Conservation (phyloP, 208 protist species). For the Phytomonas sp. region DNA sequence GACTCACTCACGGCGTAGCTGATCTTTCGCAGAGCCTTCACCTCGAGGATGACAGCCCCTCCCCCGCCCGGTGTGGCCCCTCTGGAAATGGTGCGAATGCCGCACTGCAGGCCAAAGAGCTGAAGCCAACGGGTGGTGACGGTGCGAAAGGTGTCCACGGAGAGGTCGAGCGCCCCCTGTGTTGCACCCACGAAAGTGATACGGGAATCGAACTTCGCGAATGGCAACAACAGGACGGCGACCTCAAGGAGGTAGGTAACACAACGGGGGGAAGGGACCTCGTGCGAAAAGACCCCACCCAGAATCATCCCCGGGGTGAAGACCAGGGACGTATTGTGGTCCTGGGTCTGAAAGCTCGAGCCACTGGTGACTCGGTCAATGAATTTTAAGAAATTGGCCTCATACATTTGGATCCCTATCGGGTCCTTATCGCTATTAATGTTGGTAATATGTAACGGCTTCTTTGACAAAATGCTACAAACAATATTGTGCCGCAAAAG, state of each 20-base stretch:
- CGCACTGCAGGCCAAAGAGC: slow-evolving; percentile 79
- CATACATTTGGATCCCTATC: slow-evolving; percentile 57
- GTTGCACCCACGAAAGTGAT: slow-evolving; percentile 84
- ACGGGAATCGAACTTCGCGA: slow-evolving; percentile 82
- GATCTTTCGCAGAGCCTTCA: slow-evolving; percentile 68
- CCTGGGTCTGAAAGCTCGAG: slow-evolving; percentile 56
- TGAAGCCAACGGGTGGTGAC: slow-evolving; percentile 84
- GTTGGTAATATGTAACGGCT: slow-evolving; percentile 52
- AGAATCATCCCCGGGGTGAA: slow-evolving; percentile 89
- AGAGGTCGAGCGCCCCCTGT: slow-evolving; percentile 78
- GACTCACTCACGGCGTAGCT: slow-evolving; percentile 53
- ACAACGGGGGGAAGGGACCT: slow-evolving; percentile 63
- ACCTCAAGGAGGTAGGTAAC: slow-evolving; percentile 86
- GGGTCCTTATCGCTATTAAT: slow-evolving; percentile 68
- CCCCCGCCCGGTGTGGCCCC: slow-evolving; percentile 74
- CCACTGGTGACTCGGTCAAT: slow-evolving; percentile 87
- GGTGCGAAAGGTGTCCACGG: slow-evolving; percentile 83
- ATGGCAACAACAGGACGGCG: slow-evolving; percentile 79
- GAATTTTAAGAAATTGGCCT: slow-evolving; percentile 91
- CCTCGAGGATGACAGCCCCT: slow-evolving; percentile 79
- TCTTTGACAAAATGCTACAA: slow-evolving; percentile 75
- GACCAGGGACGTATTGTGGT: slow-evolving; percentile 67
- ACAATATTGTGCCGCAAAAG: slow-evolving; percentile 84
- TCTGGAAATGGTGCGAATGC: slow-evolving; percentile 76
- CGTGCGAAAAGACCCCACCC: slow-evolving; percentile 83